Evolutionary conservation across 1,284 basidiomycete species (phyloP).

Genomic region (Chalciporus sp.): DNA sequence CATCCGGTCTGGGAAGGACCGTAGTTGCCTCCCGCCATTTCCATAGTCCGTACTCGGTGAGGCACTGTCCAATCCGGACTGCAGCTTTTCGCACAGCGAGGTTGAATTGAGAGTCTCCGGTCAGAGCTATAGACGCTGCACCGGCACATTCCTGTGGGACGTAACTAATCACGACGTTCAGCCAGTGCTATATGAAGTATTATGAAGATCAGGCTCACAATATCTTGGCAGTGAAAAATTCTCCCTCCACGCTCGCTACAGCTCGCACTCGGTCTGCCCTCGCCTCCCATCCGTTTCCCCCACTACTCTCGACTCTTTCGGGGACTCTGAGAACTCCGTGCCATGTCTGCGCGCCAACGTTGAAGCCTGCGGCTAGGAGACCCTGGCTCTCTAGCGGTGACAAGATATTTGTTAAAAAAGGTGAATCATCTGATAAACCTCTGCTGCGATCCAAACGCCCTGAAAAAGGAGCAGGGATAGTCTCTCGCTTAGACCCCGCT

Average conservation of each 20-base stretch:
- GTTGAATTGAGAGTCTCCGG: conserved; percentile 53
- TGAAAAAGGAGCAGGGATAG: conserved; percentile 15
- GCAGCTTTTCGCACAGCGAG: conserved; percentile 45
- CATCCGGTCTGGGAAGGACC: not conserved
- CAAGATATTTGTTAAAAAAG: conserved; percentile 40
- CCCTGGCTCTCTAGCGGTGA: conserved; percentile 44
- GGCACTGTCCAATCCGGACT: conserved; percentile 41
- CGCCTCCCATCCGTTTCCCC: conserved; percentile 22
- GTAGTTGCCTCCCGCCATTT: conserved; percentile 37
- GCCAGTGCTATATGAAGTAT: not conserved
- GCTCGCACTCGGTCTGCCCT: conserved; percentile 31
- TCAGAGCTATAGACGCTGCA: conserved; percentile 50
- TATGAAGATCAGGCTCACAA: conserved; percentile 39
- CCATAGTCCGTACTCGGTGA: conserved; percentile 65
- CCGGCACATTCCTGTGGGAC: conserved; percentile 50
- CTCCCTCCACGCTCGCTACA: conserved; percentile 38
- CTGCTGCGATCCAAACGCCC: conserved; percentile 10
- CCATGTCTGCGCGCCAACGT: conserved; percentile 42
- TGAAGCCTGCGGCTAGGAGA: conserved; percentile 41
- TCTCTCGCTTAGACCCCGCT: conserved; percentile 9
- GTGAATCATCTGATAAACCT: conserved; percentile 14
- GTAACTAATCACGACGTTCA: conserved; percentile 37
- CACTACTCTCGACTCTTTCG: conserved; percentile 10
- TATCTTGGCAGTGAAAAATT: conserved; percentile 43
- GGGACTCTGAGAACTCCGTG: conserved; percentile 52